Conservation (phyloP, 2,329 filamentous ascomycete species). For the Claviceps sp. region DNA sequence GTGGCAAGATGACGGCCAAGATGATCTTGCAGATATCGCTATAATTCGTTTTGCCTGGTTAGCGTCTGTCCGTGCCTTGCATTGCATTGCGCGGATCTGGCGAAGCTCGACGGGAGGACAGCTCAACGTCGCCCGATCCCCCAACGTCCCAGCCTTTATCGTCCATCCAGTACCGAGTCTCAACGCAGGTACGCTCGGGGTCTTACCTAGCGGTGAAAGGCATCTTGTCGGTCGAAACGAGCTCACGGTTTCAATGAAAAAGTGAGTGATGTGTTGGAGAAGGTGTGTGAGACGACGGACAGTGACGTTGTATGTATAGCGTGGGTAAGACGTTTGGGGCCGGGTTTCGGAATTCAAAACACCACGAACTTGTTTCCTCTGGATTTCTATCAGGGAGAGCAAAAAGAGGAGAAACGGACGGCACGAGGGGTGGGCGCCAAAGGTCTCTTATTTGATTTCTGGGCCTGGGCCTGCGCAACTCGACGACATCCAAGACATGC, state of each 20-base stretch:
- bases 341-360: no score
- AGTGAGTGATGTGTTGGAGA: background rate
- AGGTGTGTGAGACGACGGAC: background rate
- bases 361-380: no score
- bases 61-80: background rate
- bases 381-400: background rate
- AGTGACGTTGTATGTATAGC: no score
- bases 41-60: background rate
- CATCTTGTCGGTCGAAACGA: conserved; percentile 28
- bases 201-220: conserved; percentile 46
- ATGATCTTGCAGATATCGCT: conserved; percentile 56
- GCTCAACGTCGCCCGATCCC: no score
- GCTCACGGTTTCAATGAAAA: background rate
- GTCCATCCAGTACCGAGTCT: no score
- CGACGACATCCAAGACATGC: background rate
- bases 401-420: background rate
- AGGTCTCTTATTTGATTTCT: background rate
- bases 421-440: background rate
- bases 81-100: conserved; percentile 6
- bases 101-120: no score
- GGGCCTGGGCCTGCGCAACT: background rate
- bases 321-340: no score
- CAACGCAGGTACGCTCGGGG: background rate
- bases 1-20: conserved; percentile 79
- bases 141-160: no score